A percentile compares a stretch with the other conserved stretches of the same genome.
These are phyloP conservation scores for Agaricus sinodeliciosus DNA, from an alignment of 768 basidiomycete species.

Conservation along the genomic window DNA sequence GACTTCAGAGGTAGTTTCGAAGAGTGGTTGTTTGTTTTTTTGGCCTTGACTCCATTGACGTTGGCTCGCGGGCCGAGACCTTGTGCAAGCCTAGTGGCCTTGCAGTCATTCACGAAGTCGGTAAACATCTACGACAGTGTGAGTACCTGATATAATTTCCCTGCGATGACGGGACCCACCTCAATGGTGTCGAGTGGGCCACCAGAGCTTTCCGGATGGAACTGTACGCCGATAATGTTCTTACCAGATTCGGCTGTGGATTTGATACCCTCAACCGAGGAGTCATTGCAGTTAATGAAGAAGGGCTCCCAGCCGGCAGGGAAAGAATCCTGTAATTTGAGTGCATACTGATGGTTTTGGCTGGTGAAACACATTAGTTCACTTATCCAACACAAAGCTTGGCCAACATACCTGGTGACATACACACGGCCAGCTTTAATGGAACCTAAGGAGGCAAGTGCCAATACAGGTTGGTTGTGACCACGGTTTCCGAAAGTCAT, in stretches of 20 bases:
- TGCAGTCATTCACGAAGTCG: conserved; percentile 83
- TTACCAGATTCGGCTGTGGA: conserved; percentile 85
- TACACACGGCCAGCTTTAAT: conserved; percentile 96
- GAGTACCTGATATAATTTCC: not conserved
- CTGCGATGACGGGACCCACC: conserved; percentile 35
- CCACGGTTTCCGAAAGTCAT: conserved; percentile 99
- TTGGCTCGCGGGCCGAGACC: conserved; percentile 14
- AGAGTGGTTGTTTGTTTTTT: conserved; percentile 18
- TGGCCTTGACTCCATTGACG: conserved; percentile 1
- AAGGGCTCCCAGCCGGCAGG: conserved; percentile 97
- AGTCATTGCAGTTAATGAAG: conserved; percentile 99
- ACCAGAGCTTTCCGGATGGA: conserved; percentile 97
- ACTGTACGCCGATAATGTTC: conserved; percentile 96
- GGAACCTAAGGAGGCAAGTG: conserved; percentile 86
- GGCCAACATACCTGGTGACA: conserved; percentile 69
- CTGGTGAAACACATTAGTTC: conserved; percentile 27
- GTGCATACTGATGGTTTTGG: conserved; percentile 98
- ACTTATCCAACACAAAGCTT: not conserved
- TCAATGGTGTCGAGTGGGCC: conserved; percentile 99
- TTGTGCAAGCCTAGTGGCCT: conserved; percentile 40
- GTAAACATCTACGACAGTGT: conserved; percentile 71
- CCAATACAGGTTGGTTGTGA: conserved; percentile 97
- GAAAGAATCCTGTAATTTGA: conserved; percentile 91
- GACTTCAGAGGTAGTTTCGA: conserved; percentile 17
- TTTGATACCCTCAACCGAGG: conserved; percentile 97